These are phyloP conservation scores for Penicillium fimorum DNA, from an alignment of 495 filamentous ascomycete species.

Conservation along the genomic window DNA sequence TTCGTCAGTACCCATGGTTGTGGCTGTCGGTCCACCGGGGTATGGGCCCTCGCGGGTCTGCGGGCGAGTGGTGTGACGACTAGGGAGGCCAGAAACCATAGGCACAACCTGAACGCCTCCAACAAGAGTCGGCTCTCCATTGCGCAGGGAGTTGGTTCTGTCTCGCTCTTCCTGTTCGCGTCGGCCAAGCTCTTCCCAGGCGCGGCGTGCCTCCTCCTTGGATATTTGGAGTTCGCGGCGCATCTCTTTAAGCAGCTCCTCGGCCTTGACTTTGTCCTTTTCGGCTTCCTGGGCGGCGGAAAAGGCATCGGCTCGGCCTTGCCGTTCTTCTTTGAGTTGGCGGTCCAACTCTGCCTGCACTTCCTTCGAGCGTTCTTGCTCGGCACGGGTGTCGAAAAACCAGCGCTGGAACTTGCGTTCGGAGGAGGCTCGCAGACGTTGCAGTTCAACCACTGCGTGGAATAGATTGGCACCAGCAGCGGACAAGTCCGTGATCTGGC, in stretches of 20 bases:
- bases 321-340: constrained; percentile 69
- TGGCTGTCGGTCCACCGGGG: constrained; percentile 27
- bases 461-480: constrained; percentile 96
- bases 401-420: constrained; percentile 98
- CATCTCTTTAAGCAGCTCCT: constrained; percentile 80
- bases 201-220: constrained; percentile 91
- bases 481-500: constrained; percentile 92
- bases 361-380: constrained; percentile 83
- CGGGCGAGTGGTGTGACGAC: constrained; percentile 57
- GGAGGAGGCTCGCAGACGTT: constrained; percentile 90
- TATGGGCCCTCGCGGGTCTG: constrained; percentile 49
- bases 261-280: constrained; percentile 62
- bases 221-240: constrained; percentile 88
- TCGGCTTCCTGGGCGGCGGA: constrained; percentile 62
- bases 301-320: constrained; percentile 62
- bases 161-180: constrained; percentile 96
- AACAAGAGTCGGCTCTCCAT: constrained; percentile 84
- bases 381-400: constrained; percentile 92
- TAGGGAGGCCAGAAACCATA: constrained; percentile 75
- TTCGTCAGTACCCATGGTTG: constrained; percentile 25
- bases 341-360: constrained; percentile 76
- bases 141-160: constrained; percentile 75
- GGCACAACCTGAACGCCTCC: constrained; percentile 97
- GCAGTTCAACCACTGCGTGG: constrained; percentile 94
- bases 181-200: constrained; percentile 95